These are phyloP conservation scores for Epichloe amarillans DNA, from an alignment of 2,329 filamentous ascomycete species.

Conservation along the genomic window DNA sequence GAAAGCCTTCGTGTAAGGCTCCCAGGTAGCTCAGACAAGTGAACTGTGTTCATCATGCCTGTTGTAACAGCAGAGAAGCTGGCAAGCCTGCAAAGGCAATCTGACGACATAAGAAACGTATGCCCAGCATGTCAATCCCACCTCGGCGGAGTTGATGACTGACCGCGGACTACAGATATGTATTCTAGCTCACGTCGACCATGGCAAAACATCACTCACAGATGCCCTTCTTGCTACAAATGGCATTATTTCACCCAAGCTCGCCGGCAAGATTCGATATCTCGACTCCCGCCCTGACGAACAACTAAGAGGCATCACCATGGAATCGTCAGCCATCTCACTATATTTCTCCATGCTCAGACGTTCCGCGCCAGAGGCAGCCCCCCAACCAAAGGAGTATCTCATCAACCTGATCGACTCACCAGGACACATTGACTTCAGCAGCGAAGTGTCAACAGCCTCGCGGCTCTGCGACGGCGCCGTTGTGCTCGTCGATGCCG, in stretches of 20 bases:
- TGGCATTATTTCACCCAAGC: constrained; percentile 95
- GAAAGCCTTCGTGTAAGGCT: not conserved
- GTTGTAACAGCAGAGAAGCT: constrained; percentile 85
- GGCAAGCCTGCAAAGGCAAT: constrained; percentile 74
- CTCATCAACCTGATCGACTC: constrained; percentile 97
- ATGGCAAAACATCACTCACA: constrained; percentile 95
- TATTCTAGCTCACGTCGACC: constrained; percentile 91
- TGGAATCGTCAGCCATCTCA: constrained; percentile 98
- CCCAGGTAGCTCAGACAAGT: not conserved
- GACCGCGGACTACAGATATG: constrained; percentile 51
- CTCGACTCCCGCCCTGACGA: constrained; percentile 94
- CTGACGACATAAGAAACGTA: constrained; percentile 87
- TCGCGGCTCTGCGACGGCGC: constrained; percentile 90
- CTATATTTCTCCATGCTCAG: constrained; percentile 88
- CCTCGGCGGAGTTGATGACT: not conserved
- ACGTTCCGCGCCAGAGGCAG: constrained; percentile 52
- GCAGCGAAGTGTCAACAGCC: constrained; percentile 92
- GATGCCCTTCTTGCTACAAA: constrained; percentile 96
- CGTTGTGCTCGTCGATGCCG: constrained; percentile 86
- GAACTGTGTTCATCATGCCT: constrained; percentile 53
- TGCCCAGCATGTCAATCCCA: constrained; percentile 13
- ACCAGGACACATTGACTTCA: constrained; percentile 96
- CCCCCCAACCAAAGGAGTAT: constrained; percentile 71
- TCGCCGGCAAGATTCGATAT: constrained; percentile 95
- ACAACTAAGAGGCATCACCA: constrained; percentile 93